Percentiles rank a stretch among this genome's conserved stretches.
Conservation (phyloP, 108 stramenopile genomes). For the Aureococcus anophagefferens region DNA sequence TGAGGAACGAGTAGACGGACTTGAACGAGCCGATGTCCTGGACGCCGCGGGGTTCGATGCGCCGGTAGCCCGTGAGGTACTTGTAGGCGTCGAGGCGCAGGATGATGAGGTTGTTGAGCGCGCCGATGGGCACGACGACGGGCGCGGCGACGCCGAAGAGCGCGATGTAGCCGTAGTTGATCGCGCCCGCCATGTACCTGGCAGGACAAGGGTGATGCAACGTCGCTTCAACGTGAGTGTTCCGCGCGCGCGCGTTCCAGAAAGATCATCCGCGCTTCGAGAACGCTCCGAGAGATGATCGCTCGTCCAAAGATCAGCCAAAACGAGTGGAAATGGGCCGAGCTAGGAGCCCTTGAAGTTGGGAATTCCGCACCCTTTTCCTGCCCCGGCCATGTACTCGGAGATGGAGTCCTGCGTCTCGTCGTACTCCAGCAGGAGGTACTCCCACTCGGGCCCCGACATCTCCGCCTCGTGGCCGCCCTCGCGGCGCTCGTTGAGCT, state of each 20-base stretch:
- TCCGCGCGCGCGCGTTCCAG: no score
- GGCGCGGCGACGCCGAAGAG: constrained; percentile 48
- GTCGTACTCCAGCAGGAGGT: neutral
- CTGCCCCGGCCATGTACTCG: constrained; percentile 33
- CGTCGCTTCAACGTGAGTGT: no score
- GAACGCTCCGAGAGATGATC: no score
- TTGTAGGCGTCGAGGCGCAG: constrained; percentile 44
- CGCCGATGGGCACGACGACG: constrained; percentile 33
- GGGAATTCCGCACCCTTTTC: no score
- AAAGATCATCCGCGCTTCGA: no score
- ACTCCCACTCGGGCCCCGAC: neutral
- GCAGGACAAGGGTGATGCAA: no score
- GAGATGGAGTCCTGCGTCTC: constrained; percentile 20
- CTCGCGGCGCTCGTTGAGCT: neutral
- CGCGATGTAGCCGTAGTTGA: constrained; percentile 38
- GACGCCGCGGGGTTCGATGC: constrained; percentile 28
- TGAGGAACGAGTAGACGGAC: constrained; percentile 31
- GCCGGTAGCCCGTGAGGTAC: constrained; percentile 25
- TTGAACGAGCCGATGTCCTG: constrained; percentile 49
- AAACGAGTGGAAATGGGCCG: no score
- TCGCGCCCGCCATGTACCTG: constrained; percentile 17
- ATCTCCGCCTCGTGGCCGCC: neutral
- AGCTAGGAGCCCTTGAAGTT: no score
- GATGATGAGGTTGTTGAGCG: constrained; percentile 40
- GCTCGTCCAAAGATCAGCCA: no score